These are phyloP conservation scores for Jacaranda mimosifolia DNA, from an alignment of 257 asterid species.

Conservation along the genomic window DNA sequence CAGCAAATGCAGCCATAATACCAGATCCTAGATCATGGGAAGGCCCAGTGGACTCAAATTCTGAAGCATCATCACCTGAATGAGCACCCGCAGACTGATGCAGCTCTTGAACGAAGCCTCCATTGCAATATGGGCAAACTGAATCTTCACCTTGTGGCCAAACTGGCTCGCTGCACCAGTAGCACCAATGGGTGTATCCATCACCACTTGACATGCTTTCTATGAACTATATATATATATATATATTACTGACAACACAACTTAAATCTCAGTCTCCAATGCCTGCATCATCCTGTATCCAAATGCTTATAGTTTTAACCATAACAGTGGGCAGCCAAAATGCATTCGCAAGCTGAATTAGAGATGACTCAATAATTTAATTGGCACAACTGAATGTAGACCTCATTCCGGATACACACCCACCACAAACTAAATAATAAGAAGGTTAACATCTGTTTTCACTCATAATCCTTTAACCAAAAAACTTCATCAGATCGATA, in stretches of 20 bases:
- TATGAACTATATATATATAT: too few relatives aligned
- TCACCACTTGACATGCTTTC: constrained; percentile 18
- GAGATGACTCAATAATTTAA: not conserved
- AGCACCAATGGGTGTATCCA: constrained; percentile 55
- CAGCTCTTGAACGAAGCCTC: constrained; percentile 59
- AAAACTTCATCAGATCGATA: too few relatives aligned
- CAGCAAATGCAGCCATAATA: constrained; percentile 58
- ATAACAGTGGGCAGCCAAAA: too few relatives aligned
- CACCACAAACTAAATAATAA: not conserved
- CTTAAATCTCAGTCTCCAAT: not conserved
- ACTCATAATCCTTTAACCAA: not conserved
- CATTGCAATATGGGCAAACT: constrained; percentile 54
- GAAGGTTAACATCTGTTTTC: not conserved
- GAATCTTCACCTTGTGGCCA: constrained; percentile 36
- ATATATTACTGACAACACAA: not conserved
- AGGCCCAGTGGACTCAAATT: not conserved
- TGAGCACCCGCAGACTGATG: constrained; percentile 23
- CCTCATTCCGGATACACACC: not conserved
- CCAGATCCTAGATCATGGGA: not conserved
- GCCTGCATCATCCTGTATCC: not conserved
- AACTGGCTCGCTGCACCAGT: constrained; percentile 52
- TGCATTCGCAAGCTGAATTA: not conserved
- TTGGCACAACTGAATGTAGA: not conserved
- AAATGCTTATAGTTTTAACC: not conserved
- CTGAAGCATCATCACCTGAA: constrained; percentile 35